Base-by-base conservation (phyloP, 2,329 filamentous ascomycete genomes). In the Acephala macrosclerotiorum region DNA sequence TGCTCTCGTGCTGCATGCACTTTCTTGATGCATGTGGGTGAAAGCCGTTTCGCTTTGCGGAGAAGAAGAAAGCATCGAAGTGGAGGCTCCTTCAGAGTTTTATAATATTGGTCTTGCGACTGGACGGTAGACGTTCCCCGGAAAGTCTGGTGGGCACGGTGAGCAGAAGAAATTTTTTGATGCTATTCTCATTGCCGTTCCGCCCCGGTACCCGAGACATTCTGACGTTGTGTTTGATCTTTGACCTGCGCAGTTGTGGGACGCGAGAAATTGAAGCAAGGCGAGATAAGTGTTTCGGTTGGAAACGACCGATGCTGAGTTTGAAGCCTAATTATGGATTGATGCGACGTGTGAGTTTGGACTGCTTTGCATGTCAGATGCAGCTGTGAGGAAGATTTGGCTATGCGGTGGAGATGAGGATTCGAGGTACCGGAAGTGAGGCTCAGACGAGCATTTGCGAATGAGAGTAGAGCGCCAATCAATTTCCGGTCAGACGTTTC, bases 1-100 rank as follows among this genome's bases (percentile, higher is more conserved):
- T 14, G 5, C 18, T n/a, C 45, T 49, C n/a, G 45, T 49, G 45
- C 40, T 49, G 25, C 49, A 53, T 3, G 12, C 25, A 29, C 22
- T 33, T 51, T 53, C 49, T 29, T 25, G 25, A 20, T 49, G 45
- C 45, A 49, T 49, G 45, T 49, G 49, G 49, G 26, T 53, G 26
- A 29, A 20, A 20, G 14, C 49, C 49, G 49, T 22, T n/a, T 33
- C 12, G 4, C 22, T 33, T 33, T 33, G 29, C 29, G 29, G 29
- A 33, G 29, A 33, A 33, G 29, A 33, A 33, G 9, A 9, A 33
- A 33, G 29, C 9, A 33, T 9, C 9, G 4, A 33, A 33, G 29
- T 33, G 29, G 29, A 33, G 29, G 29, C 29, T 5, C 9, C 29
- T 9, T 33, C 29, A 33, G 29, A 33, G 29, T 33, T 33, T 33